Conservation (phyloP, 2,329 filamentous ascomycete genomes). For the Fusarium transvaalense region DNA sequence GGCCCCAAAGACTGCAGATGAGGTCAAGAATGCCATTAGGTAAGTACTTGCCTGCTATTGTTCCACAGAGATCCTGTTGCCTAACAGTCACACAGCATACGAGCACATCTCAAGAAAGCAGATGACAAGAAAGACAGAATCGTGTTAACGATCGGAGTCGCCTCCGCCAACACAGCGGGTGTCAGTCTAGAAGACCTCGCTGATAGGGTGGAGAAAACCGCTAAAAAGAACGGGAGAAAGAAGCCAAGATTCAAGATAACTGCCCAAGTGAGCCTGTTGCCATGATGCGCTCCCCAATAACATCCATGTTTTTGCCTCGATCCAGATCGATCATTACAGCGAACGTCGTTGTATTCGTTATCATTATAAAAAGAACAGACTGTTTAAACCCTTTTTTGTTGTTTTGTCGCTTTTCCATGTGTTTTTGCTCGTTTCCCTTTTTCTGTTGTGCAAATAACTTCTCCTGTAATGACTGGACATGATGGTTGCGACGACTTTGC, state of each 20-base stretch:
- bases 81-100: slow-evolving; percentile 51
- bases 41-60: slow-evolving; percentile 49
- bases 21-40: slow-evolving; percentile 56
- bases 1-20: slow-evolving; percentile 54
- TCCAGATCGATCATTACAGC: slow-evolving; percentile 25
- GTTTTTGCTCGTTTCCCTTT: slow-evolving; percentile 21
- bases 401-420: slow-evolving; percentile 23
- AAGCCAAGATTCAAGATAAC: slow-evolving; percentile 52
- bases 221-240: slow-evolving; percentile 52
- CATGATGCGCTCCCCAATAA: slow-evolving; percentile 39
- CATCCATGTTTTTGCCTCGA: slow-evolving; percentile 21
- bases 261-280: slow-evolving; percentile 47
- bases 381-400: slow-evolving; percentile 23
- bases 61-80: not conserved
- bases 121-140: slow-evolving; percentile 55
- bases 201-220: slow-evolving; percentile 51
- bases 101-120: slow-evolving; percentile 44
- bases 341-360: slow-evolving; percentile 40
- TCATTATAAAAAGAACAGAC: slow-evolving; percentile 29
- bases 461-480: slow-evolving; percentile 39
- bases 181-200: slow-evolving; percentile 53
- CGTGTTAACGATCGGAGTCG: slow-evolving; percentile 54
- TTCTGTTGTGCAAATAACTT: slow-evolving; percentile 18
- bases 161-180: slow-evolving; percentile 47
- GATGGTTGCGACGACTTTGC: slow-evolving; percentile 24